Evolutionary conservation across 495 filamentous ascomycete genomes (phyloP).

Genomic region (Penicillium coffeae): DNA sequence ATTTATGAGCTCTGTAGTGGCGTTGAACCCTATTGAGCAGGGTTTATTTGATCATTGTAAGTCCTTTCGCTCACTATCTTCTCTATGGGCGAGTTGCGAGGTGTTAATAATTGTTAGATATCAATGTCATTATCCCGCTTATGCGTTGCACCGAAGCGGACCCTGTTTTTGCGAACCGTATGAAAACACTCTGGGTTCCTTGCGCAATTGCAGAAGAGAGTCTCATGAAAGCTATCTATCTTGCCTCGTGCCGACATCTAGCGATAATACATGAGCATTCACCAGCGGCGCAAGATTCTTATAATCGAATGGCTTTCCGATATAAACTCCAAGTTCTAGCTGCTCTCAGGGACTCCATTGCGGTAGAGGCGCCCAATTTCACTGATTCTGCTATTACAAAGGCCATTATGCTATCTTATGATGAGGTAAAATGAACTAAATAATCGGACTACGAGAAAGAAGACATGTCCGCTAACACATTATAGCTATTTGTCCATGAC

Average conservation of each 20-base stretch:
- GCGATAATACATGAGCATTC: background rate
- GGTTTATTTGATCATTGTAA: conserved; percentile 16
- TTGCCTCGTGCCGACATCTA: conserved; percentile 9
- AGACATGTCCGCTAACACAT: background rate
- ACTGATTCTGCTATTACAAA: conserved; percentile 18
- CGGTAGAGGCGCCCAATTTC: conserved; percentile 9
- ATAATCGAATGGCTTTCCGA: conserved; percentile 1
- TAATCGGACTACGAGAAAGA: background rate
- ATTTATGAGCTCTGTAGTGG: conserved; percentile 10
- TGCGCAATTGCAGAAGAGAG: conserved; percentile 4
- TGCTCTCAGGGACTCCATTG: conserved; percentile 6
- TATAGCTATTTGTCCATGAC: conserved; percentile 14
- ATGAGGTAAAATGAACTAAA: conserved; percentile 11
- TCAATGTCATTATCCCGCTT: conserved; percentile 15
- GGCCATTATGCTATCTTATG: conserved; percentile 24
- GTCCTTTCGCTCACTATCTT: background rate
- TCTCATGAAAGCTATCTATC: conserved; percentile 11
- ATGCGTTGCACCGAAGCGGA: conserved; percentile 16
- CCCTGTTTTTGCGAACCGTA: conserved; percentile 7
- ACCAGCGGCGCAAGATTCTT: background rate
- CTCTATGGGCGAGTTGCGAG: background rate
- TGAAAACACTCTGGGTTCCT: conserved; percentile 8
- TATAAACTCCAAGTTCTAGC: conserved; percentile 10
- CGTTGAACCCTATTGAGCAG: conserved; percentile 8
- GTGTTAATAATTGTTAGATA: no score